Percentiles rank a stretch among this genome's conserved stretches.
Evolutionary conservation across 768 basidiomycete genomes (phyloP).

Genomic region (Tylopilus vinaceipallidus): DNA sequence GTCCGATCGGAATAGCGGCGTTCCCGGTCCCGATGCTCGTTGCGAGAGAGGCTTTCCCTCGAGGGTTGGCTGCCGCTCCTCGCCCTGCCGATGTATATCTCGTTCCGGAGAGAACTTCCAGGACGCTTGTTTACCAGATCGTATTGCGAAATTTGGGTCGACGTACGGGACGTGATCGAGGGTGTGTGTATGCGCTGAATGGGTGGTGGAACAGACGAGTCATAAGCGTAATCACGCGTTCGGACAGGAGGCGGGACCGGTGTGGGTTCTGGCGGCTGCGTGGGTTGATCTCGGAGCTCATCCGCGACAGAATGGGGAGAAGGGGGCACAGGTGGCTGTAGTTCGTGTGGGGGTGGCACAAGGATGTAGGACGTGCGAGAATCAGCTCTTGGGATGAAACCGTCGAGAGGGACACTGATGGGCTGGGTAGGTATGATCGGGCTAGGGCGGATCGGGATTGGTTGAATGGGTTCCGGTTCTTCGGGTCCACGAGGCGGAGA

Average conservation of each 20-base stretch:
- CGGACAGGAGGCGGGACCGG: slow-evolving; percentile 26
- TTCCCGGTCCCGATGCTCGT: slow-evolving; percentile 16
- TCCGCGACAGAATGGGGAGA: slow-evolving; percentile 15
- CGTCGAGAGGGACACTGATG: slow-evolving; percentile 18
- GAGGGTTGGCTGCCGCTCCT: slow-evolving; percentile 28
- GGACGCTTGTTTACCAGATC: slow-evolving; percentile 29
- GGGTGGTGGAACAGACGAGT: slow-evolving; percentile 8
- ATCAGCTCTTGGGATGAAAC: slow-evolving; percentile 31
- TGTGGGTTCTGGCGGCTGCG: slow-evolving; percentile 6
- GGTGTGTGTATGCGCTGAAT: slow-evolving; percentile 16
- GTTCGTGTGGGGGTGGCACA: slow-evolving; percentile 23
- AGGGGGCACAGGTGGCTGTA: slow-evolving; percentile 11
- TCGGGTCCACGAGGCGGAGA: slow-evolving; percentile 6
- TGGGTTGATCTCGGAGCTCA: slow-evolving; percentile 15
- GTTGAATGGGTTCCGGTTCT: slow-evolving; percentile 29
- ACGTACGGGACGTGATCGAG: slow-evolving; percentile 27
- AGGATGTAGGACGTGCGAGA: slow-evolving; percentile 24
- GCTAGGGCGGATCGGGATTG: slow-evolving; percentile 27
- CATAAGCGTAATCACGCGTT: slow-evolving; percentile 32
- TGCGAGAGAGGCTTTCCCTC: slow-evolving; percentile 15
- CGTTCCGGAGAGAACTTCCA: slow-evolving; percentile 26
- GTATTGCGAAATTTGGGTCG: slow-evolving; percentile 32
- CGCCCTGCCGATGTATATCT: slow-evolving; percentile 17
- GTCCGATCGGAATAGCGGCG: slow-evolving; percentile 19
- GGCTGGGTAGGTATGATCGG: slow-evolving; percentile 9